Evolutionary conservation across 1,284 basidiomycete species (phyloP).

Genomic region (Moniliella sp.): DNA sequence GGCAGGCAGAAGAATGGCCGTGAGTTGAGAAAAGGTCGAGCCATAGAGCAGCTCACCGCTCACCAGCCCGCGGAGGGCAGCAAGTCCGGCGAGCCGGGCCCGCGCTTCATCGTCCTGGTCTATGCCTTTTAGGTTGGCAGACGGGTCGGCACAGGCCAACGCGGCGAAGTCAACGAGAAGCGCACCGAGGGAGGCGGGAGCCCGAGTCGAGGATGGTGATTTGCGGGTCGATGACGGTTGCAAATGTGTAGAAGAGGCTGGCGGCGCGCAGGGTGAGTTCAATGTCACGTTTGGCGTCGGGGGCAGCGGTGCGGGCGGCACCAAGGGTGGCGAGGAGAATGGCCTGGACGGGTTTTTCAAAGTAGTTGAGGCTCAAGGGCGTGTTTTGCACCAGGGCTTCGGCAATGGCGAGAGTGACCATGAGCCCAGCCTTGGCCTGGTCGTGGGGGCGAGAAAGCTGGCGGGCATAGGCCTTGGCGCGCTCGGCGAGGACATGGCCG

Average conservation of each 20-base stretch:
- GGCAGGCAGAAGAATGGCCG: slow-evolving; percentile 53
- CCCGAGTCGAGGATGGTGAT: slow-evolving; percentile 43
- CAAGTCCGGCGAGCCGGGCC: slow-evolving; percentile 61
- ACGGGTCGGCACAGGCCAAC: slow-evolving; percentile 35
- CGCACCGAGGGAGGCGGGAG: slow-evolving; percentile 48
- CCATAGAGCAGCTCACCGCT: slow-evolving; percentile 66
- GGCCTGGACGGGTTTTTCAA: slow-evolving; percentile 55
- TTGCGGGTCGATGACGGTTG: slow-evolving; percentile 64
- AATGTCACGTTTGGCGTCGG: slow-evolving; percentile 41
- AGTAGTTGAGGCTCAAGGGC: slow-evolving; percentile 58
- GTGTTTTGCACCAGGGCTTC: slow-evolving; percentile 71
- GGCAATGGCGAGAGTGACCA: slow-evolving; percentile 68
- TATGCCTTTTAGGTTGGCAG: slow-evolving; percentile 3
- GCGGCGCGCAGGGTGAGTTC: slow-evolving; percentile 66
- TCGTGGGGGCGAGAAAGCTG: too few relatives aligned
- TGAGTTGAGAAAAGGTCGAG: slow-evolving; percentile 55
- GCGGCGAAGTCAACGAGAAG: slow-evolving; percentile 49
- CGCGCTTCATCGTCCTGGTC: slow-evolving; percentile 37
- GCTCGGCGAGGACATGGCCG: slow-evolving; percentile 57
- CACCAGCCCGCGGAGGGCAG: slow-evolving; percentile 56
- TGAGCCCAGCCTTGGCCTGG: too few relatives aligned
- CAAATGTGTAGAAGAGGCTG: slow-evolving; percentile 67
- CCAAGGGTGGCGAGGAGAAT: slow-evolving; percentile 50
- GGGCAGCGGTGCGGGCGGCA: slow-evolving; percentile 37
- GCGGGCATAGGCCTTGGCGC: too few relatives aligned